phyloP scores from a whole-genome alignment of 192 early-diverging fungal species.

The Chytriomyces confervae region DNA sequence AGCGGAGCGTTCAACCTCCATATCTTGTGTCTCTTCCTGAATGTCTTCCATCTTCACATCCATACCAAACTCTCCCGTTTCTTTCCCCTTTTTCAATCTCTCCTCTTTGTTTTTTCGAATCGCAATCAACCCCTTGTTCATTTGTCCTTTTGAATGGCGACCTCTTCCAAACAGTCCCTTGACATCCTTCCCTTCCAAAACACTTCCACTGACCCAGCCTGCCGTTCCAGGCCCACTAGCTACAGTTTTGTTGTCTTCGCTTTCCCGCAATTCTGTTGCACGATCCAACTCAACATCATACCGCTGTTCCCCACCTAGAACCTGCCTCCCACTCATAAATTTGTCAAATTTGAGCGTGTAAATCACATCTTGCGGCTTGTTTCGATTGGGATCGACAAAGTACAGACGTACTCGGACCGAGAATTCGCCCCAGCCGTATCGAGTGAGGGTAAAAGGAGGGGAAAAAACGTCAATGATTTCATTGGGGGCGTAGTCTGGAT shows the following conservation, averaged over 20 bases:
- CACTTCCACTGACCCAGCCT: conserved; percentile 15
- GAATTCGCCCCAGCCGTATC: conserved; percentile 96
- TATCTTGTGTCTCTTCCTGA: too few relatives aligned
- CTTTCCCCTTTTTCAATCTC: conserved; percentile 5
- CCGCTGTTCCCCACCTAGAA: conserved; percentile 73
- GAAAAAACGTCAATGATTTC: conserved; percentile 83
- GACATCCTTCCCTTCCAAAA: background rate
- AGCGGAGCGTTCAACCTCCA: too few relatives aligned
- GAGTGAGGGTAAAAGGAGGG: conserved; percentile 81
- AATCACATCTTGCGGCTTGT: conserved; percentile 85
- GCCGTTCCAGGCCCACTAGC: background rate
- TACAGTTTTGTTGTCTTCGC: background rate
- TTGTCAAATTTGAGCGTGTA: conserved; percentile 83
- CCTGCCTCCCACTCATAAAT: conserved; percentile 67
- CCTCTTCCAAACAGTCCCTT: background rate
- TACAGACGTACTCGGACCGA: conserved; percentile 81
- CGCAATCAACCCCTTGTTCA: conserved; percentile 10
- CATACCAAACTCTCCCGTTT: background rate
- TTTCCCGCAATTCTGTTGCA: conserved; percentile 66
- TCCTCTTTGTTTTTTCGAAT: conserved; percentile 31
- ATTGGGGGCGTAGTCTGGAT: conserved; percentile 87
- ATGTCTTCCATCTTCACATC: background rate
- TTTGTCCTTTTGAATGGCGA: conserved; percentile 9
- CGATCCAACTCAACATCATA: conserved; percentile 88
- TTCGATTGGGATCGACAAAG: conserved; percentile 76